Evolutionary conservation across 2,329 filamentous ascomycete genomes (phyloP).

Genomic region (Aureobasidium sp.): DNA sequence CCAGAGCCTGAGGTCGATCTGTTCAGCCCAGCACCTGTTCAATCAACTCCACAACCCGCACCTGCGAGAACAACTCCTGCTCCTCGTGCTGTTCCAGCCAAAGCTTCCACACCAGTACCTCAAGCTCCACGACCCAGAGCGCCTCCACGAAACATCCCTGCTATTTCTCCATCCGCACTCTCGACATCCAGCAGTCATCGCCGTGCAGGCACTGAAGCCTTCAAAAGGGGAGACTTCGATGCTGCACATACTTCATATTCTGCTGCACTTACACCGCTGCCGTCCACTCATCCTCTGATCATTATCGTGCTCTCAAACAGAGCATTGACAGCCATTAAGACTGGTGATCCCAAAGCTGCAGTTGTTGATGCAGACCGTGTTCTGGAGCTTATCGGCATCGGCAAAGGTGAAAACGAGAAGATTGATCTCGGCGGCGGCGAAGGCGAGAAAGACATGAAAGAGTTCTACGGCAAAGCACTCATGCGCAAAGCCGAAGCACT

Average conservation of each 20-base stretch:
- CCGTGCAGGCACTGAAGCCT: constrained; percentile 73
- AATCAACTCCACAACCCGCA: background rate
- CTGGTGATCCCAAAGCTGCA: constrained; percentile 81
- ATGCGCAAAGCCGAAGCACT: constrained; percentile 93
- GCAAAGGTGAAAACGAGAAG: constrained; percentile 69
- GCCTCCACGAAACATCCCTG: constrained; percentile 53
- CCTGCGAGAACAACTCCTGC: constrained; percentile 7
- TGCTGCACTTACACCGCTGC: constrained; percentile 64
- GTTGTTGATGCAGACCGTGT: constrained; percentile 77
- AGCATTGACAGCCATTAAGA: constrained; percentile 82
- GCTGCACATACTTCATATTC: constrained; percentile 78
- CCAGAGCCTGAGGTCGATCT: constrained; percentile 27
- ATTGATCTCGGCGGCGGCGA: constrained; percentile 58
- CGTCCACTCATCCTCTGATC: constrained; percentile 68
- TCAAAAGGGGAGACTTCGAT: constrained; percentile 89
- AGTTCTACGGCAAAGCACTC: constrained; percentile 87
- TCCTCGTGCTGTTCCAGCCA: background rate
- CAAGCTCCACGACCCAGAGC: constrained; percentile 35
- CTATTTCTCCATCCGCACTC: constrained; percentile 60
- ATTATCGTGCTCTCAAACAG: constrained; percentile 91
- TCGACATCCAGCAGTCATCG: constrained; percentile 71
- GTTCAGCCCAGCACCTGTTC: constrained; percentile 22
- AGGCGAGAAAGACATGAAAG: constrained; percentile 72
- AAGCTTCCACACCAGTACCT: constrained; percentile 20
- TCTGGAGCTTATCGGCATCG: constrained; percentile 68